Percentiles rank a stretch among this genome's conserved stretches.
Conservation (phyloP, 1,139 yeast genomes). For the Blastobotrys niveus region DNA sequence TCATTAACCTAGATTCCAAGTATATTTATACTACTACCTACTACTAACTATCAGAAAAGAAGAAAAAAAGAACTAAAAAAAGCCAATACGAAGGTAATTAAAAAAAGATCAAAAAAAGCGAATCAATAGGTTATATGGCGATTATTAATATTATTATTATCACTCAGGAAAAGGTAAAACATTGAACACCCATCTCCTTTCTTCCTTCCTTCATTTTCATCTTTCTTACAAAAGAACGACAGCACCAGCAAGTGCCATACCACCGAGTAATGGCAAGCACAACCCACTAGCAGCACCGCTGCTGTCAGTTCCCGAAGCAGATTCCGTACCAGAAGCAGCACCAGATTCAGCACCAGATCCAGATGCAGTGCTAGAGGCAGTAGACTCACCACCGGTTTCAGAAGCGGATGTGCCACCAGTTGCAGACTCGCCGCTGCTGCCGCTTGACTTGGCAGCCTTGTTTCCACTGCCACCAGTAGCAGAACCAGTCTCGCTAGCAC, state of each 20-base stretch:
- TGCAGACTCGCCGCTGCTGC: not conserved
- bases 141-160: not conserved
- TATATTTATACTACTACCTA: too few relatives aligned
- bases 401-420: slow-evolving; percentile 3
- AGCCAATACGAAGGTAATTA: not conserved
- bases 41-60: too few relatives aligned
- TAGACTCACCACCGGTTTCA: not conserved
- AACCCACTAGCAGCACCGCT: not conserved
- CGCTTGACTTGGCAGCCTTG: slow-evolving; percentile 1
- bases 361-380: not conserved
- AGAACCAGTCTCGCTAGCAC: not conserved
- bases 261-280: not conserved
- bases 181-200: not conserved
- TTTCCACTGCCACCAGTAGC: not conserved
- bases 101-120: not conserved
- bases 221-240: not conserved
- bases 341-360: not conserved
- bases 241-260: not conserved
- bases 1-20: not conserved
- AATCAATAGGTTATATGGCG: not conserved
- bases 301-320: not conserved
- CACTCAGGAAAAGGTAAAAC: not conserved
- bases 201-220: not conserved
- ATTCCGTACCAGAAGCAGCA: not conserved
- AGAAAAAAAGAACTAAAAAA: not conserved